Conservation (phyloP, 2,329 filamentous ascomycete species). For the Colletotrichum gigasporum region DNA sequence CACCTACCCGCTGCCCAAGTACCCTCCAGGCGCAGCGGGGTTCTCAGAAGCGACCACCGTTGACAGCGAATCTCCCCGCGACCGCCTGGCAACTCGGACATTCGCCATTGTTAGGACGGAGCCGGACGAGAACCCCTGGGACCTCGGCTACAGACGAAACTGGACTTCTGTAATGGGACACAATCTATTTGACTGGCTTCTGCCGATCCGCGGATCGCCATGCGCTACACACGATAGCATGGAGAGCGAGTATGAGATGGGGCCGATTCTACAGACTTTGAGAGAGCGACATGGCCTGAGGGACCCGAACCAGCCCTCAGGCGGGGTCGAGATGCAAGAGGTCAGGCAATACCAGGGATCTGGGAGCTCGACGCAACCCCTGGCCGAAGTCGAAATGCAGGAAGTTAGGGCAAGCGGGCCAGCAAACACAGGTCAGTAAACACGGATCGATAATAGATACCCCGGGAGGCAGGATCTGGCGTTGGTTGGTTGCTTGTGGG, state of each 20-base stretch:
- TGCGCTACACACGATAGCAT: conserved; percentile 74
- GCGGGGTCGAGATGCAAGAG: conserved; percentile 41
- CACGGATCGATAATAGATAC: conserved; percentile 11
- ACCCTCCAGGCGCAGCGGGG: conserved; percentile 25
- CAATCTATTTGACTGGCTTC: conserved; percentile 77
- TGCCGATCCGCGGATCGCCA: conserved; percentile 80
- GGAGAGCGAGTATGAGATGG: conserved; percentile 75
- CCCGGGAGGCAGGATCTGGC: not conserved
- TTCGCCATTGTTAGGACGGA: conserved; percentile 83
- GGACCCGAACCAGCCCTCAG: conserved; percentile 34
- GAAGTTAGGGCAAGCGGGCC: conserved; percentile 20
- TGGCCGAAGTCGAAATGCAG: conserved; percentile 42
- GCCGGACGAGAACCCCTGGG: conserved; percentile 85
- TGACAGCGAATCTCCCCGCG: conserved; percentile 35
- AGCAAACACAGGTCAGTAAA: conserved; percentile 1
- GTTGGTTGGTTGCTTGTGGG: not conserved
- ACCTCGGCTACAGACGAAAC: conserved; percentile 76
- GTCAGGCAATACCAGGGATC: too few relatives aligned
- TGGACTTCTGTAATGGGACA: conserved; percentile 83
- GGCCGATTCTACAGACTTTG: conserved; percentile 67
- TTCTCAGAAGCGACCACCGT: conserved; percentile 10
- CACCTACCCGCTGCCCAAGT: conserved; percentile 64
- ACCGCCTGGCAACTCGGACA: conserved; percentile 64
- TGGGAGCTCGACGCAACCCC: conserved; percentile 34
- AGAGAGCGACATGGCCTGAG: conserved; percentile 53